Evolutionary conservation across 1,284 basidiomycete genomes (phyloP).

Genomic region (Malassezia japonica): DNA sequence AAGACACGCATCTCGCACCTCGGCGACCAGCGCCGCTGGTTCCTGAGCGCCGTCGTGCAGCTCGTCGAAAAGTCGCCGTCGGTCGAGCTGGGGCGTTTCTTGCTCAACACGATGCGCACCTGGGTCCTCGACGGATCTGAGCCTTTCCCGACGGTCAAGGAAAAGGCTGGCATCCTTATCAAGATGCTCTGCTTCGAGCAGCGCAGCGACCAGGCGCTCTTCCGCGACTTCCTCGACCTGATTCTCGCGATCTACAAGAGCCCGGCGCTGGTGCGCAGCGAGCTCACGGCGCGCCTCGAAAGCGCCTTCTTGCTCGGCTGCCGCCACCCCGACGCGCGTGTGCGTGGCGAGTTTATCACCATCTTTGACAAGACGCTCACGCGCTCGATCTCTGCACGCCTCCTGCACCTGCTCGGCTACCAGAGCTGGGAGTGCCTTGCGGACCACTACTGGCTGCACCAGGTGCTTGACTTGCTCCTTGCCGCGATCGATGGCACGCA

Average conservation of each 20-base stretch:
- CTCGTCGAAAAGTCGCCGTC: conserved; percentile 90
- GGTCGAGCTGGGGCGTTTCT: conserved; percentile 66
- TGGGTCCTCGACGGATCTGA: conserved; percentile 65
- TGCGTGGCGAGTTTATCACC: conserved; percentile 81
- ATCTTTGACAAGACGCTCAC: conserved; percentile 83
- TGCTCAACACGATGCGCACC: conserved; percentile 74
- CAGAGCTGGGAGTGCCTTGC: conserved; percentile 92
- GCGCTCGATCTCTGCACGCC: conserved; percentile 65
- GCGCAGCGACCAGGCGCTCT: conserved; percentile 62
- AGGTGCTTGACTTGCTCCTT: conserved; percentile 80
- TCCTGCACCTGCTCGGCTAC: conserved; percentile 83
- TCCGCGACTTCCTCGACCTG: conserved; percentile 75
- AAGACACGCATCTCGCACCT: conserved; percentile 53
- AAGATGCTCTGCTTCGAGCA: conserved; percentile 82
- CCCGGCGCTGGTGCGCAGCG: conserved; percentile 72
- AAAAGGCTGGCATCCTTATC: conserved; percentile 79
- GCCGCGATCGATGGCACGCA: conserved; percentile 51
- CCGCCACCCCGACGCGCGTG: conserved; percentile 65
- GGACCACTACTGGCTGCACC: conserved; percentile 88
- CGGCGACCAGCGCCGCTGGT: conserved; percentile 56
- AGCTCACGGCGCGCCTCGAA: conserved; percentile 86
- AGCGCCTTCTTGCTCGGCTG: conserved; percentile 88
- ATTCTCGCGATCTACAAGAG: conserved; percentile 92
- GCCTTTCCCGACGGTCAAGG: conserved; percentile 72
- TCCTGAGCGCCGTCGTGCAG: conserved; percentile 64